phyloP scores from a whole-genome alignment of 371 early-diverging fungal species.

The Mortierella sp. region DNA sequence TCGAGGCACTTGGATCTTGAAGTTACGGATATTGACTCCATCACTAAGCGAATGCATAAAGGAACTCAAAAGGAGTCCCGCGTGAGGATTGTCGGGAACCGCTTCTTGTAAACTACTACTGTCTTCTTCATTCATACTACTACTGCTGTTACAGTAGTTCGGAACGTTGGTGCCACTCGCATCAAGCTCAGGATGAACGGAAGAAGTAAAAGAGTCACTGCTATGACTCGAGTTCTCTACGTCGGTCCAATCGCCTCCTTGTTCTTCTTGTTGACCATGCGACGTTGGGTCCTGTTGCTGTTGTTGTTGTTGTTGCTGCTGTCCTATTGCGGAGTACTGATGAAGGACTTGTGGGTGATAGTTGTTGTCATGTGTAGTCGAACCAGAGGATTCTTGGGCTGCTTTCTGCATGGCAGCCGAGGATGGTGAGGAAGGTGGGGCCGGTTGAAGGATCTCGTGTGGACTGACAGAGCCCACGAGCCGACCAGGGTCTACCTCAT shows the following conservation, averaged over 20 bases:
- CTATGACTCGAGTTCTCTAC: slow-evolving; percentile 31
- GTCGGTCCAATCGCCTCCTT: slow-evolving; percentile 35
- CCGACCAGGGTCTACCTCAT: slow-evolving; percentile 42
- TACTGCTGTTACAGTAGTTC: background rate
- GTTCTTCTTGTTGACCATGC: background rate
- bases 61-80: slow-evolving; percentile 8
- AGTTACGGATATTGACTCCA: slow-evolving; percentile 69
- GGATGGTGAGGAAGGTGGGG: slow-evolving; percentile 5
- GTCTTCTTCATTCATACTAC: background rate
- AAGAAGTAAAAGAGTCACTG: slow-evolving; percentile 1
- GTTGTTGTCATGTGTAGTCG: slow-evolving; percentile 37
- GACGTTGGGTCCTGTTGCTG: slow-evolving; percentile 6
- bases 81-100: background rate
- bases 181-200: background rate
- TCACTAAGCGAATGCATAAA: slow-evolving; percentile 48
- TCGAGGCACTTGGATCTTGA: slow-evolving; percentile 65
- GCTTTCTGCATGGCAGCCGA: slow-evolving; percentile 7
- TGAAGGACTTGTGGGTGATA: slow-evolving; percentile 47
- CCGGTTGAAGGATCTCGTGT: slow-evolving; percentile 46
- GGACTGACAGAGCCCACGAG: slow-evolving; percentile 55
- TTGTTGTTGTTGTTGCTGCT: slow-evolving; percentile 17
- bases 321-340: slow-evolving; percentile 18
- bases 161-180: background rate
- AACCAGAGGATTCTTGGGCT: background rate
- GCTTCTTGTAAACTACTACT: slow-evolving; percentile 3